A percentile compares a stretch with the other conserved stretches of the same genome.
Evolutionary conservation across 306 rosid genomes (phyloP).

Genomic region (Hippophae rhamnoides): DNA sequence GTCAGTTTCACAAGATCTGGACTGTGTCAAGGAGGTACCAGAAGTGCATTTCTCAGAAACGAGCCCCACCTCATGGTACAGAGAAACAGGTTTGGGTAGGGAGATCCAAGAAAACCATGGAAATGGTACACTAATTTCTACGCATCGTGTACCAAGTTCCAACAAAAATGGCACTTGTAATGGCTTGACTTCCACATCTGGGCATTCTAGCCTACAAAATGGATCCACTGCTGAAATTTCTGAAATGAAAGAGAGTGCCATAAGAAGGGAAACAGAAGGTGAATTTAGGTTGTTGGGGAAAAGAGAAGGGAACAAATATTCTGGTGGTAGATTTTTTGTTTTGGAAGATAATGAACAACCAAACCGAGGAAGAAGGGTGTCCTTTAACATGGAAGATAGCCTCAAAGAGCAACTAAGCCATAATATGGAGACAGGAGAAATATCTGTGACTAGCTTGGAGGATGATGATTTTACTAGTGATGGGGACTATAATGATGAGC

Average conservation of each 20-base stretch:
- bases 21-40: slow-evolving; percentile 42
- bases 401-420: slow-evolving; percentile 40
- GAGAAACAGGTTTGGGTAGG: slow-evolving; percentile 23
- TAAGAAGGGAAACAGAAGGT: slow-evolving; percentile 94
- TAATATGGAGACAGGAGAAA: slow-evolving; percentile 47
- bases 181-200: slow-evolving; percentile 30
- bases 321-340: slow-evolving; percentile 64
- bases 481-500: slow-evolving; percentile 64
- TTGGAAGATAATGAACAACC: slow-evolving; percentile 58
- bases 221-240: slow-evolving; percentile 42
- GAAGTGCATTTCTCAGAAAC: slow-evolving; percentile 40
- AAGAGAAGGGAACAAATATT: slow-evolving; percentile 60
- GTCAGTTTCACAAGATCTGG: slow-evolving; percentile 74
- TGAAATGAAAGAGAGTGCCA: slow-evolving; percentile 79
- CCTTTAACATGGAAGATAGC: slow-evolving; percentile 72
- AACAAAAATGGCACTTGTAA: slow-evolving; percentile 30
- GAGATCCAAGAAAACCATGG: slow-evolving; percentile 58
- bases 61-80: slow-evolving; percentile 29
- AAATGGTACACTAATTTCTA: slow-evolving; percentile 22
- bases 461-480: slow-evolving; percentile 70
- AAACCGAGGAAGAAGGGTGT: slow-evolving; percentile 67
- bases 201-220: slow-evolving; percentile 39
- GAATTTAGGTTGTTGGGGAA: slow-evolving; percentile 81
- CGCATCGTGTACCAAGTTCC: slow-evolving; percentile 22
- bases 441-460: slow-evolving; percentile 55